phyloP scores from a whole-genome alignment of 1,139 yeast species.

The Pichia sp. region DNA sequence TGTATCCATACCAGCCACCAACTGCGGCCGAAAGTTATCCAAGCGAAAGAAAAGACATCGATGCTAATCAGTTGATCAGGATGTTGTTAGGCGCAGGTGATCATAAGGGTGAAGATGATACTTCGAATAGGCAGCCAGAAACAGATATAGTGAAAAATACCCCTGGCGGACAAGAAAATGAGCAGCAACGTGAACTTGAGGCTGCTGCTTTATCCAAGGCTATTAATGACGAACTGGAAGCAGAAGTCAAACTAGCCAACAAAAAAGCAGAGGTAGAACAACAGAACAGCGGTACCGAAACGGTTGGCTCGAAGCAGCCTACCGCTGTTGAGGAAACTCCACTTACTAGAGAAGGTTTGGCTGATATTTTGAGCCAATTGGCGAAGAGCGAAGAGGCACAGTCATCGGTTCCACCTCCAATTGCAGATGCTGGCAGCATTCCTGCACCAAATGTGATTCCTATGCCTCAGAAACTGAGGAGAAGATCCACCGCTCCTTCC shows the following conservation, averaged over 20 bases:
- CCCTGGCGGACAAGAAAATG: neutral
- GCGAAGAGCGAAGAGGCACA: neutral
- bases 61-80: constrained; percentile 14
- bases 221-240: constrained; percentile 2
- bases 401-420: constrained; percentile 1
- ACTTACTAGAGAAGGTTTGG: constrained; percentile 15
- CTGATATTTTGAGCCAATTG: constrained; percentile 11
- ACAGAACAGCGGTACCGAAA: neutral
- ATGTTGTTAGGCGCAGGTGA: constrained; percentile 12
- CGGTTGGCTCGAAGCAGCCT: neutral
- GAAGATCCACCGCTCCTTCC: constrained; percentile 26
- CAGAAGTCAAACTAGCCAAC: neutral
- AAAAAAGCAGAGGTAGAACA: neutral
- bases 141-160: neutral
- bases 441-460: neutral
- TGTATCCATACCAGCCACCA: constrained; percentile 11
- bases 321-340: constrained; percentile 7
- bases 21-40: neutral
- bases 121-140: neutral
- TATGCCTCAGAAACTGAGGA: constrained; percentile 4
- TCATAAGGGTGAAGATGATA: neutral
- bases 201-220: constrained; percentile 2
- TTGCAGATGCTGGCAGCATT: neutral
- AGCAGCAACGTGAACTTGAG: neutral
- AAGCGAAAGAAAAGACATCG: constrained; percentile 11